Percentiles rank a stretch among this genome's conserved stretches.
Conservation (phyloP, 495 filamentous ascomycete species). For the Aspergillus carlsbadensis region DNA sequence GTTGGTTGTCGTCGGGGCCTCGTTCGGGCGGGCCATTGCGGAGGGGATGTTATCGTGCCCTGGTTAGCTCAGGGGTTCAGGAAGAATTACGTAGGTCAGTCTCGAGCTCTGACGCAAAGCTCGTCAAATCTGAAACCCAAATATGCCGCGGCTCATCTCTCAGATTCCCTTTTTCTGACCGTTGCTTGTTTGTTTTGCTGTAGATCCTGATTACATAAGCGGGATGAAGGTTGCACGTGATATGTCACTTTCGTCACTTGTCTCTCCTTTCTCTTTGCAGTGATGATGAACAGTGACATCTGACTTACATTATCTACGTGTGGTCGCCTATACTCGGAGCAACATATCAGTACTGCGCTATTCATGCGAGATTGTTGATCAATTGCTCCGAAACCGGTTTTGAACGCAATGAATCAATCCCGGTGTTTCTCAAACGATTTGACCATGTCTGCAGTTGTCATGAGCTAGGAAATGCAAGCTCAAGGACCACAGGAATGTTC, state of each 20-base stretch:
- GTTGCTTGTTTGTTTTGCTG: constrained; percentile 13
- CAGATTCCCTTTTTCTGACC: background rate
- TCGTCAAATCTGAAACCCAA: constrained; percentile 13
- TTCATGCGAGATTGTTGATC: too few relatives aligned
- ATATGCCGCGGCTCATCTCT: background rate
- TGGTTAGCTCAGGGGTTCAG: background rate
- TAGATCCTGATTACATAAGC: constrained; percentile 11
- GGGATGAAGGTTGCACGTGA: background rate
- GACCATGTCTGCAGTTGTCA: too few relatives aligned
- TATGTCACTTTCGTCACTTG: background rate
- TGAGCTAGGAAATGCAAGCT: too few relatives aligned
- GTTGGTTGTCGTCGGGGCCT: background rate
- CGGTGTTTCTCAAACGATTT: too few relatives aligned
- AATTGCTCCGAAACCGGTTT: too few relatives aligned
- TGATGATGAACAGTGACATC: too few relatives aligned
- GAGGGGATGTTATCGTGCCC: background rate
- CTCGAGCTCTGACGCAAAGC: constrained; percentile 2
- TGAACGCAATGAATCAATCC: too few relatives aligned
- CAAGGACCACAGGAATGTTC: too few relatives aligned
- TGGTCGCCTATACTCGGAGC: too few relatives aligned
- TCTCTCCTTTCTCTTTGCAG: background rate
- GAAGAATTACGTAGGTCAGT: background rate
- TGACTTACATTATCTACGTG: background rate
- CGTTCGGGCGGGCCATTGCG: constrained; percentile 15
- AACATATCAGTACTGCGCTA: background rate